phyloP scores from a whole-genome alignment of 2,329 filamentous ascomycete species.

The Fusarium nisikadoi region DNA sequence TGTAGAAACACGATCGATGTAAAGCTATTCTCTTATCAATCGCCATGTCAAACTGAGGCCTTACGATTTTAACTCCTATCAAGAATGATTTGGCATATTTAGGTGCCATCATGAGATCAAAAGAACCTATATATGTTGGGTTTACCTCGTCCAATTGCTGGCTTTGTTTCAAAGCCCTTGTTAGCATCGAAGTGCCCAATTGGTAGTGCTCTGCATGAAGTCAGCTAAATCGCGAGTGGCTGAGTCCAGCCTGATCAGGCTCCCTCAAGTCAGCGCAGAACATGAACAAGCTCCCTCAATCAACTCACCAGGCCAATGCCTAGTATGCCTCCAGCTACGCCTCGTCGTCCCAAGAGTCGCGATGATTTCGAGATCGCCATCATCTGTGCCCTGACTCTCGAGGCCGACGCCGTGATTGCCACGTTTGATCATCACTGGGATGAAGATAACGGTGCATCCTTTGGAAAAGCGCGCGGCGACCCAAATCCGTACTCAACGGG shows the following conservation, averaged over 20 bases:
- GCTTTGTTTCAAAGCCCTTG: not conserved
- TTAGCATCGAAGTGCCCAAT: not conserved
- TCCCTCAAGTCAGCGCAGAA: not conserved
- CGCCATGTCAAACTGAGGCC: not conserved
- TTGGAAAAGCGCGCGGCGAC: not conserved
- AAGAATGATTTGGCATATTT: not conserved
- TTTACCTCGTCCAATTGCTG: not conserved
- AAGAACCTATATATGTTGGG: not conserved
- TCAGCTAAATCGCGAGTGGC: not conserved
- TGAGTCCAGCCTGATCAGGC: not conserved
- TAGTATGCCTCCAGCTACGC: not conserved
- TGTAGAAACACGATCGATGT: not conserved
- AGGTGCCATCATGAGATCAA: not conserved
- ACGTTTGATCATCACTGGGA: constrained; percentile 9
- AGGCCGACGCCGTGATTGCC: not conserved
- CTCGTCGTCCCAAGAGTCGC: not conserved
- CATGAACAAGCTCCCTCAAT: not conserved
- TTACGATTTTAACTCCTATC: not conserved
- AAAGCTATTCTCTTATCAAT: not conserved
- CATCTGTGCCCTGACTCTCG: not conserved
- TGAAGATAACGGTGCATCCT: not conserved
- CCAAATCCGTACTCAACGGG: constrained; percentile 3
- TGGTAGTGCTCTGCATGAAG: not conserved
- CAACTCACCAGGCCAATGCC: not conserved
- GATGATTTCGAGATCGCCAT: constrained; percentile 12